phyloP scores from a whole-genome alignment of 192 early-diverging fungal genomes.

The Coemansia biformis region DNA sequence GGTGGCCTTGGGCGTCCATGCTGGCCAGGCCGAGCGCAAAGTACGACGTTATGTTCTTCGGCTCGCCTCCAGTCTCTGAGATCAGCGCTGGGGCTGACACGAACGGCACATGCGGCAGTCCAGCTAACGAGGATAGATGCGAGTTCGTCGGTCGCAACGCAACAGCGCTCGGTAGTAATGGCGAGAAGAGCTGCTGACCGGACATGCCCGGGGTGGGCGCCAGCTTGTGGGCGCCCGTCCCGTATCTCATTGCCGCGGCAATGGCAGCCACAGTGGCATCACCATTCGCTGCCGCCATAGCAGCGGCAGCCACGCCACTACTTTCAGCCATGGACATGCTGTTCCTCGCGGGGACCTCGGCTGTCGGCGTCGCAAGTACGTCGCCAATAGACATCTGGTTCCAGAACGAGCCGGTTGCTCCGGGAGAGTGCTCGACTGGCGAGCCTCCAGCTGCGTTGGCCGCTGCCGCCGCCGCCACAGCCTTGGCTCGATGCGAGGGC shows the following conservation, averaged over 20 bases:
- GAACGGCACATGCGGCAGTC: constrained; percentile 18
- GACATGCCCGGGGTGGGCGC: neutral
- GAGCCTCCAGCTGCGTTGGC: no score
- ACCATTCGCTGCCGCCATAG: neutral
- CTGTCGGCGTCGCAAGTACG: constrained; percentile 10
- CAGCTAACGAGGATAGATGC: no score
- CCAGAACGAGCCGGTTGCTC: constrained; percentile 17
- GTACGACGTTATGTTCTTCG: constrained; percentile 28
- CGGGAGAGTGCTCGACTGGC: constrained; percentile 3
- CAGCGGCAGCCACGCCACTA: no score
- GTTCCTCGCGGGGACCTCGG: no score
- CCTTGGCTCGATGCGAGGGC: constrained; percentile 21
- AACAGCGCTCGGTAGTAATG: neutral
- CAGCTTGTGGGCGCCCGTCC: neutral
- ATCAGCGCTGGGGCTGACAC: constrained; percentile 45
- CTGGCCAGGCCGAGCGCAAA: constrained; percentile 22
- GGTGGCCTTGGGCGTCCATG: neutral
- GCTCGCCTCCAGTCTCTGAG: constrained; percentile 35
- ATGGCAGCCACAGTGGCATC: neutral
- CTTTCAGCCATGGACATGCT: no score
- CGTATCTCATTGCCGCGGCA: constrained; percentile 8
- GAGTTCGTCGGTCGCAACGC: no score
- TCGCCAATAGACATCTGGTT: constrained; percentile 16
- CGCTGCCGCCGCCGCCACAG: constrained; percentile 7
- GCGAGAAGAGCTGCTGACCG: constrained; percentile 3